Conservation (phyloP, 1,284 basidiomycete genomes). For the Agroathelia rolfsii region DNA sequence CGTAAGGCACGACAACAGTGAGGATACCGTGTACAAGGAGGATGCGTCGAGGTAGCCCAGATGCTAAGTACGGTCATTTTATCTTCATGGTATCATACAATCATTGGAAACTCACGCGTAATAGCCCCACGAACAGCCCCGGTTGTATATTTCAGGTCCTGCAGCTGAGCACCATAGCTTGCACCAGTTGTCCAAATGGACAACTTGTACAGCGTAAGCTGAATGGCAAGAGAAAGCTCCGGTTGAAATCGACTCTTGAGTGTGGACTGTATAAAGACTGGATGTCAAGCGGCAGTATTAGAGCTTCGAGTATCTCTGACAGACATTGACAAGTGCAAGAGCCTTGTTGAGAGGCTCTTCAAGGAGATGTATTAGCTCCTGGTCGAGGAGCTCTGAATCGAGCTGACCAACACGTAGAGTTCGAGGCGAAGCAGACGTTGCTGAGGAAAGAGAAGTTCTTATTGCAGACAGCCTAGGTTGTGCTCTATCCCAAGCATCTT, state of each 20-base stretch:
- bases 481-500: constrained; percentile 53
- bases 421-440: constrained; percentile 27
- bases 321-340: constrained; percentile 60
- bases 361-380: constrained; percentile 78
- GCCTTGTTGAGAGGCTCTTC: constrained; percentile 77
- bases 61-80: constrained; percentile 29
- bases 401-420: constrained; percentile 83
- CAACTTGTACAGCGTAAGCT: constrained; percentile 74
- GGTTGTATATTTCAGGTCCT: constrained; percentile 74
- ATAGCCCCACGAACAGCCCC: too few relatives aligned
- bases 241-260: constrained; percentile 65
- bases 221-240: constrained; percentile 72
- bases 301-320: constrained; percentile 16
- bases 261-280: constrained; percentile 34
- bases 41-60: constrained; percentile 48
- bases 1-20: constrained; percentile 73
- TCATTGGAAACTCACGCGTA: constrained; percentile 13
- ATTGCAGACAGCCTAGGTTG: constrained; percentile 43
- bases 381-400: constrained; percentile 88
- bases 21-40: constrained; percentile 64
- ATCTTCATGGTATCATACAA: constrained; percentile 4
- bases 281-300: constrained; percentile 9
- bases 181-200: constrained; percentile 76
- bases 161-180: constrained; percentile 87
- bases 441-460: constrained; percentile 25